Conservation (phyloP, 768 basidiomycete species). For the Xerocomellus intermedius region DNA sequence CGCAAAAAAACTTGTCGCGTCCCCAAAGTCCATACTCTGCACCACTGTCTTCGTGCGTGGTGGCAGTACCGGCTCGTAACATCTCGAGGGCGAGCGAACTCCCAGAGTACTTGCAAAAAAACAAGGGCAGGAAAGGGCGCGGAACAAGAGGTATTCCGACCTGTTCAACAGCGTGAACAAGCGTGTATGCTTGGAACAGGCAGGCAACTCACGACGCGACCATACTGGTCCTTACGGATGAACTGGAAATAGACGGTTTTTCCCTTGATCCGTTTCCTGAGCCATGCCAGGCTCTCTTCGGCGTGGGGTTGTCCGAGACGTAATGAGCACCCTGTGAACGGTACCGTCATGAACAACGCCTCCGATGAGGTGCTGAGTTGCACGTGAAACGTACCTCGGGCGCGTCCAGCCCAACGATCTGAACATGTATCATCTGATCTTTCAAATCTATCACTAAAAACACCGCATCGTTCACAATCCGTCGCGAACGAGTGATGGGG, state of each 20-base stretch:
- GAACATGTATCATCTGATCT: slow-evolving; percentile 80
- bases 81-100: slow-evolving; percentile 65
- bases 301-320: slow-evolving; percentile 73
- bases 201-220: slow-evolving; percentile 60
- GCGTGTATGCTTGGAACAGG: neutral
- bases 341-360: neutral
- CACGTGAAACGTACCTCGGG: slow-evolving; percentile 62
- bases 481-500: no score
- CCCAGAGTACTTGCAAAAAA: slow-evolving; percentile 38
- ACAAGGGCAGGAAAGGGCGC: slow-evolving; percentile 52
- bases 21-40: slow-evolving; percentile 77
- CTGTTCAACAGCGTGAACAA: slow-evolving; percentile 36
- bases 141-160: slow-evolving; percentile 60
- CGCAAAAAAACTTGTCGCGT: slow-evolving; percentile 60
- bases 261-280: slow-evolving; percentile 54
- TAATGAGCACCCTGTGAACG: slow-evolving; percentile 69
- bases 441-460: slow-evolving; percentile 53
- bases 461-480: no score
- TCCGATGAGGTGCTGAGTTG: no score
- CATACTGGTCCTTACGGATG: slow-evolving; percentile 77
- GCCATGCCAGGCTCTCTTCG: slow-evolving; percentile 73
- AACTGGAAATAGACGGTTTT: slow-evolving; percentile 70
- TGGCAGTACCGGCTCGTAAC: slow-evolving; percentile 75
- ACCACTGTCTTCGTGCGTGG: slow-evolving; percentile 72
- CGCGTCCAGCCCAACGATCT: slow-evolving; percentile 90